Base-by-base conservation (phyloP, 2,329 filamentous ascomycete species). In the Aureobasidium leucospermi region DNA sequence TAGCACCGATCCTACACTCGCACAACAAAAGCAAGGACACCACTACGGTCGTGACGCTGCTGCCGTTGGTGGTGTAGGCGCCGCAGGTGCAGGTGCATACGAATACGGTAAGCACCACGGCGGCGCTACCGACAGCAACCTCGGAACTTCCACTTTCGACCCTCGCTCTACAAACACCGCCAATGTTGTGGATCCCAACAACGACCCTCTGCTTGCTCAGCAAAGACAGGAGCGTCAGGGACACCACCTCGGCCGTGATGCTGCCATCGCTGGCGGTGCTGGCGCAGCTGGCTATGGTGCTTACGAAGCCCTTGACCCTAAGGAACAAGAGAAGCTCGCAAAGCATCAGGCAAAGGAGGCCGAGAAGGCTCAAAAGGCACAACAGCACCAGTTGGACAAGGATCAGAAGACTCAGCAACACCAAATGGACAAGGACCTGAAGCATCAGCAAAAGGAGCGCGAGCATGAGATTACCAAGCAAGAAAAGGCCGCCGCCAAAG, bases 41-140 rank as follows among this genome's bases (percentile, higher is more conserved):
- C 69, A 70, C 49, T 64, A 69, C 41, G 69, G 68, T 31, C 66
- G 68, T 16, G 67, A 73, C 53, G 67, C 68, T 16, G 69, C 67
- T 13, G 16, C 70, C 1, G 69, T 62, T n/a, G 69, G 65, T 41
- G 70, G 68, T 16, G 67, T 67, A 45, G 71, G 68, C 7, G 65
- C 67, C 41, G 68, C 66, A 31, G 70, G 67, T 29, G 51, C 62
- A 11, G 58, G 48, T 29, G 48, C 31, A 10, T 55, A 72, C 41
- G 69, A 74, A n/a, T 23, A 23, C 42, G 19, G 23, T n/a, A 49
- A 36, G 15, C n/a, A 52, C 28, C 52, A 9, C 39, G 31, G 4
- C 7, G 49, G 32, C 6, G n/a, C 59, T 7, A 19, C 23, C 11
- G 39, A 47, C 6, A 13, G 28, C 9, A 65, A 65, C 29, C 67